Conservation (phyloP, 2,329 filamentous ascomycete species). For the Phaeosphaeria sp. region DNA sequence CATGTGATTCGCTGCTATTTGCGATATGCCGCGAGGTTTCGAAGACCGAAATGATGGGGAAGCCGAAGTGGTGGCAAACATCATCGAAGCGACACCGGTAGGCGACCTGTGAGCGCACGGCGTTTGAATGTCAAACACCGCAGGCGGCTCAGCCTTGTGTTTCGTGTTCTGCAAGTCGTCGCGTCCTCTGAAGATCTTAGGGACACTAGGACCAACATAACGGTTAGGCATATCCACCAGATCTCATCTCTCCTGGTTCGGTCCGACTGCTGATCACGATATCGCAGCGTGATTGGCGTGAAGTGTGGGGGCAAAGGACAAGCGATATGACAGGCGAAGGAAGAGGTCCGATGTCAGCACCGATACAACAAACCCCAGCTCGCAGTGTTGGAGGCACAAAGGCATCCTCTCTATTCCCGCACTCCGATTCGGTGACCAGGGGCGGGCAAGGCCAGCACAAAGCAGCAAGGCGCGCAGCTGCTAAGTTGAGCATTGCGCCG, state of each 20-base stretch:
- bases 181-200: slow-evolving; percentile 28
- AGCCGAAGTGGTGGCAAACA: slow-evolving; percentile 18
- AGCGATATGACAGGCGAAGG: slow-evolving; percentile 12
- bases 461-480: slow-evolving; percentile 6
- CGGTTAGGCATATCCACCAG: slow-evolving; percentile 21
- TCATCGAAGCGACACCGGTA: background rate
- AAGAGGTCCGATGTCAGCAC: slow-evolving; percentile 17
- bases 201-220: slow-evolving; percentile 15
- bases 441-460: background rate
- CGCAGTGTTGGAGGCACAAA: slow-evolving; percentile 1
- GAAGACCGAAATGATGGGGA: slow-evolving; percentile 9
- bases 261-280: slow-evolving; percentile 14
- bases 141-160: slow-evolving; percentile 28
- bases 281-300: slow-evolving; percentile 11
- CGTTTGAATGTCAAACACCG: slow-evolving; percentile 2
- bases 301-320: slow-evolving; percentile 11
- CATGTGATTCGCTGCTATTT: slow-evolving; percentile 15
- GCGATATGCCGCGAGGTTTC: slow-evolving; percentile 10
- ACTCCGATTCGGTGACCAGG: slow-evolving; percentile 15
- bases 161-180: slow-evolving; percentile 33
- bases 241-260: slow-evolving; percentile 16
- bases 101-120: slow-evolving; percentile 1
- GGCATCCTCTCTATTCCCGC: slow-evolving; percentile 7
- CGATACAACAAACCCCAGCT: slow-evolving; percentile 13
- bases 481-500: slow-evolving; percentile 12